Base-by-base conservation (phyloP, 2,329 filamentous ascomycete species). In the Sphaerostilbella broomeana region DNA sequence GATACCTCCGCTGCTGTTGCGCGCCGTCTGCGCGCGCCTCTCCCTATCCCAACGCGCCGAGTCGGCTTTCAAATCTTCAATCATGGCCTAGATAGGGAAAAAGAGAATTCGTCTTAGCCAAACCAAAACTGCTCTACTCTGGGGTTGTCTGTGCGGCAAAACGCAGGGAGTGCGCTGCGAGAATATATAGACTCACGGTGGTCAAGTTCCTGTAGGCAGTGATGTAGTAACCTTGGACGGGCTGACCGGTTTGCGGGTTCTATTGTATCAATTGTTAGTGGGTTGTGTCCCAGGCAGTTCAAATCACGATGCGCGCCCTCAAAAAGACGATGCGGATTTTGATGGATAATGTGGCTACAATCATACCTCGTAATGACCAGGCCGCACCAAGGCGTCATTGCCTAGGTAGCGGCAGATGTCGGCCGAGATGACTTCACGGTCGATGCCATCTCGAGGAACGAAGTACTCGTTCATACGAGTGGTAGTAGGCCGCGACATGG, bases 391-490 rank as follows among this genome's bases (percentile, higher is more conserved):
- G 51, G 84, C 84, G 69, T 89, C 84, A 61, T 86, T 86, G 56
- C 84, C 84, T 51, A 89, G 73, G 60, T 87, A 89, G 58, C 84
- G 82, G 68, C 84, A 88, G 50, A 89, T 86, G 60, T 89, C 84
- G 58, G 83, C 81, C 47, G 85, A 86, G 63, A 89, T 87, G 54
- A 89, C 84, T 63, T 89, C 84, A 53, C 84, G 79, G 60, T 85
- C 83, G 62, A 89, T 89, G 58, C 84, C 84, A 62, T 87, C 81
- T 55, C 81, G 78, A 31, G 82, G 81, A 40, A 88, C 79, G 61
- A 88, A 88, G 60, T 87, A 88, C 65, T 87, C 82, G 63, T 86
- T 86, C 60, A 83, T 76, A 44, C 75, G 73, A 40, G 67, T 59
- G 37, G 65, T 56, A 45, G 64, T 52, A 31, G 41, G 41, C 26